A percentile compares a stretch with the other conserved stretches of the same genome.
Evolutionary conservation across 805 yeast species (phyloP).

Genomic region (Monosporozyma servazzii): DNA sequence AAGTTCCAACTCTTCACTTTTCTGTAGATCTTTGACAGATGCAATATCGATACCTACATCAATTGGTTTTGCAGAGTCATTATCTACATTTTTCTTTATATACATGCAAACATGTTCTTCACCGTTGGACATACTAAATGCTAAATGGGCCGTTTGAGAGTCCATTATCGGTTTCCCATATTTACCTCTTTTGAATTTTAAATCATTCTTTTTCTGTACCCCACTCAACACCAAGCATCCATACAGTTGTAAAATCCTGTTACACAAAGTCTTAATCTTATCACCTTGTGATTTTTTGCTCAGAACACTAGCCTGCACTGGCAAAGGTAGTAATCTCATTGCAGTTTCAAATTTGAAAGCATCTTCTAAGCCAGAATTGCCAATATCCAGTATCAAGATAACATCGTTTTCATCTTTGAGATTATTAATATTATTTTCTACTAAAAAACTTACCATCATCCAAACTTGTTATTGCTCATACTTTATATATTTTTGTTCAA

Average conservation of each 20-base stretch:
- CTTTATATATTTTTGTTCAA: background rate
- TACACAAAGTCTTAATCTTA: slow-evolving; percentile 34
- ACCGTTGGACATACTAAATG: slow-evolving; percentile 57
- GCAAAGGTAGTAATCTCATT: slow-evolving; percentile 38
- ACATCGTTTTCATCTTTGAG: background rate
- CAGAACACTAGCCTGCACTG: slow-evolving; percentile 35
- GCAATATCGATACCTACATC: slow-evolving; percentile 45
- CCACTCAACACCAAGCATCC: slow-evolving; percentile 27
- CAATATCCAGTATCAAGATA: slow-evolving; percentile 7
- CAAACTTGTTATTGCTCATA: background rate
- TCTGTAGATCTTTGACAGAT: slow-evolving; percentile 18
- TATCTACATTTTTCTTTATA: slow-evolving; percentile 20
- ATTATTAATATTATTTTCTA: background rate
- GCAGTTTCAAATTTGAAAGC: slow-evolving; percentile 39
- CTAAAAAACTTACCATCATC: background rate
- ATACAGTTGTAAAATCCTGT: slow-evolving; percentile 38
- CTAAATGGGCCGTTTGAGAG: slow-evolving; percentile 14
- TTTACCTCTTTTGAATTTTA: slow-evolving; percentile 28
- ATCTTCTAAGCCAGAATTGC: slow-evolving; percentile 14
- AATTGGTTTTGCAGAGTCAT: background rate
- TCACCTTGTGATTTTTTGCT: slow-evolving; percentile 31
- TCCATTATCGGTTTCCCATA: slow-evolving; percentile 51
- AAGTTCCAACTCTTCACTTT: slow-evolving; percentile 24
- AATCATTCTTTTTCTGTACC: background rate
- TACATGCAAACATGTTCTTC: slow-evolving; percentile 40